Percentiles rank a stretch among this genome's conserved stretches.
phyloP scores from a whole-genome alignment of 306 rosid genomes.

The Mucuna pruriens region DNA sequence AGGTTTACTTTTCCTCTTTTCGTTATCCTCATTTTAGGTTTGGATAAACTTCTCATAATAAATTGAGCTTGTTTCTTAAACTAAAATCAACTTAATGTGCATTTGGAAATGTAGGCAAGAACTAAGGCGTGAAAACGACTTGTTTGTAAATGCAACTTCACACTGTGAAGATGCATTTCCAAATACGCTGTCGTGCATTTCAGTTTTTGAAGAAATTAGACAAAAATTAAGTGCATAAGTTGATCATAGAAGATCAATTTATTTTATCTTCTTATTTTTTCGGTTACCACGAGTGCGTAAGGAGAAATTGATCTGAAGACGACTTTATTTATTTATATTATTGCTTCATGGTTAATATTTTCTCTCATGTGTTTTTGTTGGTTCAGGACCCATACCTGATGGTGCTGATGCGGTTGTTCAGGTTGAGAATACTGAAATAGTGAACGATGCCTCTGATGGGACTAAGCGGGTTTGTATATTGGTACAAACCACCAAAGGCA shows the following conservation, averaged over 20 bases:
- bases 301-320: neutral
- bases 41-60: too few species aligned
- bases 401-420: conserved; percentile 98
- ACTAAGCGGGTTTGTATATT: conserved; percentile 61
- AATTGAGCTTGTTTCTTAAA: too few species aligned
- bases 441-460: conserved; percentile 43
- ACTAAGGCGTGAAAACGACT: too few species aligned
- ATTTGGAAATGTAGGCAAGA: too few species aligned
- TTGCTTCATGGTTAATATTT: neutral
- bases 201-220: neutral
- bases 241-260: too few species aligned
- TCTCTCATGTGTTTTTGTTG: neutral
- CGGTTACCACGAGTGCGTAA: neutral
- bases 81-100: too few species aligned
- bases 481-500: conserved; percentile 63
- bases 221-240: too few species aligned
- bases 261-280: neutral
- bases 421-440: conserved; percentile 81
- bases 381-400: conserved; percentile 89
- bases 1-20: conserved; percentile 48
- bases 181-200: too few species aligned
- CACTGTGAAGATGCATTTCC: too few species aligned
- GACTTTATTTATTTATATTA: neutral
- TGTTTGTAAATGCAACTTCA: too few species aligned
- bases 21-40: neutral